phyloP scores from a whole-genome alignment of 768 basidiomycete genomes.

The Megacollybia marginata region DNA sequence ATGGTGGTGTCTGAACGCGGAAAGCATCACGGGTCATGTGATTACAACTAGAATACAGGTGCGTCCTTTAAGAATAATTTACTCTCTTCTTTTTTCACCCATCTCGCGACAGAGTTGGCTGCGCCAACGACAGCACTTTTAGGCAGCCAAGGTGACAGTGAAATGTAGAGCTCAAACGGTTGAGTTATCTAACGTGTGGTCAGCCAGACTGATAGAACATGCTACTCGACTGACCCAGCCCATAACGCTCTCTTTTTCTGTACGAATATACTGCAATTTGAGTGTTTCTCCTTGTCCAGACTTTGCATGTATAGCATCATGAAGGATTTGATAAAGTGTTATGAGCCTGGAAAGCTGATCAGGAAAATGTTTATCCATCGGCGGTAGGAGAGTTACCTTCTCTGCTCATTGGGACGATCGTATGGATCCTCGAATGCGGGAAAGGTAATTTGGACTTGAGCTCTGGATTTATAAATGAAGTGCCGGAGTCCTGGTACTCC shows the following conservation, averaged over 20 bases:
- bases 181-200: constrained; percentile 67
- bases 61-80: constrained; percentile 81
- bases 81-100: constrained; percentile 87
- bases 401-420: constrained; percentile 46
- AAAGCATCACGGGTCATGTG: not conserved
- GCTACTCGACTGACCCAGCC: constrained; percentile 70
- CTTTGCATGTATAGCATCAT: constrained; percentile 86
- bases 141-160: constrained; percentile 74
- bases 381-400: constrained; percentile 36
- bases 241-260: constrained; percentile 82
- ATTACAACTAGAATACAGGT: constrained; percentile 61
- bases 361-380: constrained; percentile 2
- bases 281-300: constrained; percentile 75
- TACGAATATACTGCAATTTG: constrained; percentile 83
- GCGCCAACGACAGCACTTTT: constrained; percentile 85
- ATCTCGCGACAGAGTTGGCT: constrained; percentile 82
- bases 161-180: constrained; percentile 86
- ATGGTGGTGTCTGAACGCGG: not conserved
- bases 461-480: constrained; percentile 89
- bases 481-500: constrained; percentile 89
- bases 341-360: constrained; percentile 45
- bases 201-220: not conserved
- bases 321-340: constrained; percentile 81
- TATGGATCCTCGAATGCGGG: constrained; percentile 88
- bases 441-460: constrained; percentile 82